Base-by-base conservation (phyloP, 2,329 filamentous ascomycete genomes). In the Helotiales sp. region DNA sequence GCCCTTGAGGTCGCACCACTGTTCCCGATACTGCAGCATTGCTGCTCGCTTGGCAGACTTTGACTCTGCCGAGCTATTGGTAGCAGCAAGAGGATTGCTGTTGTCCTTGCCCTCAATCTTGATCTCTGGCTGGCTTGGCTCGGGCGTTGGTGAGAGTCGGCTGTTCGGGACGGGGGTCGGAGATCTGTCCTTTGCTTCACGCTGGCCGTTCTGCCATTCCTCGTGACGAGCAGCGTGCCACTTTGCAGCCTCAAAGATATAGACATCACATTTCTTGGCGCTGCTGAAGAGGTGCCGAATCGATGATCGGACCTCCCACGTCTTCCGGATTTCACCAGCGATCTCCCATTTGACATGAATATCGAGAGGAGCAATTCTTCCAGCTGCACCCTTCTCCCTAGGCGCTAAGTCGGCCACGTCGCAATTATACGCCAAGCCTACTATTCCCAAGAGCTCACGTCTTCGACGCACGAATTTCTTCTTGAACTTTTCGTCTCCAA, bases 381-480 rank as follows among this genome's bases (percentile, higher is more conserved):
- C 6, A 32, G 26, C 20, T 54, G 4, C 28, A 13, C 50, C 50
- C 50, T 54, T 54, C 26, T 54, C 26, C 50, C 28, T 54, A 6
- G 28, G 50, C 32, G 32, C 28, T 28, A 54, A 15, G 50, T 54
- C 50, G 1, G 32, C 20, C 15, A 54, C 32, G n/a, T 32, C 28
- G 50, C 28, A 54, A 17, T 54, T 54, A 8, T 54, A 54, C 15
- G 50, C 28, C 26, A 54, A 54, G 50, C 50, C 50, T 13, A 28
- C 50, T 15, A 54, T 54, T 2, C 28, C 26, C 6, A 54, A 30
- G 8, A 54, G 28, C 50, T 54, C 26, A 54, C 50, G 50, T 54
- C 50, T 54, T 20, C 11, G 32, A 6, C 50, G 50, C 17, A 54
- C 50, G 50, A 54, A 54, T 54, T 54, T 54, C 49, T 52, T 52